A percentile compares a stretch with the other conserved stretches of the same genome.
phyloP scores from a whole-genome alignment of 805 yeast species.

The Yamadazyma philogaea region DNA sequence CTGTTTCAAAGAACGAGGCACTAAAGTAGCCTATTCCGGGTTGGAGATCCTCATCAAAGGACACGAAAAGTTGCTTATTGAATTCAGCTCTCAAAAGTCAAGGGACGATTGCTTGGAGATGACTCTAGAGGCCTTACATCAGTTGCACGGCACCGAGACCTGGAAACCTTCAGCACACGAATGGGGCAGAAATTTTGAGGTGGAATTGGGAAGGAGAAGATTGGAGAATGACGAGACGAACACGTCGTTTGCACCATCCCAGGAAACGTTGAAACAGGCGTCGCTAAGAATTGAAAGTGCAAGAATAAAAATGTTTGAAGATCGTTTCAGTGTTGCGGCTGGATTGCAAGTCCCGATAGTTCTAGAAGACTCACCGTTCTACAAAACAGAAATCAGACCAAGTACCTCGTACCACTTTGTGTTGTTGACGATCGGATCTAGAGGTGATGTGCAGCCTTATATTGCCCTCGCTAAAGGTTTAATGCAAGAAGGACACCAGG shows the following conservation, averaged over 20 bases:
- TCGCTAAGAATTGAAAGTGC: conserved; percentile 47
- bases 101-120: conserved; percentile 72
- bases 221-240: conserved; percentile 6
- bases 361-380: conserved; percentile 60
- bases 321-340: conserved; percentile 52
- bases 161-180: conserved; percentile 22
- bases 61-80: conserved; percentile 73
- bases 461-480: conserved; percentile 84
- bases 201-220: conserved; percentile 17
- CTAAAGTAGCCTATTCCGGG: conserved; percentile 65
- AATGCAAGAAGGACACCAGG: conserved; percentile 75
- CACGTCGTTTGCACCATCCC: conserved; percentile 7
- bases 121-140: conserved; percentile 50
- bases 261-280: conserved; percentile 17
- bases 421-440: conserved; percentile 83
- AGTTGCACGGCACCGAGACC: conserved; percentile 23
- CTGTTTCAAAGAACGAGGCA: conserved; percentile 64
- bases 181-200: conserved; percentile 23
- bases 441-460: conserved; percentile 97
- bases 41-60: conserved; percentile 68
- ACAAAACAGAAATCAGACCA: conserved; percentile 52
- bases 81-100: conserved; percentile 59
- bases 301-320: conserved; percentile 63
- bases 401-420: conserved; percentile 56
- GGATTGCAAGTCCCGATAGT: conserved; percentile 70